Percentiles rank a stretch among this genome's conserved stretches.
Evolutionary conservation across 345 rosid genomes (phyloP).

Genomic region (Aquilaria yunnanensis): DNA sequence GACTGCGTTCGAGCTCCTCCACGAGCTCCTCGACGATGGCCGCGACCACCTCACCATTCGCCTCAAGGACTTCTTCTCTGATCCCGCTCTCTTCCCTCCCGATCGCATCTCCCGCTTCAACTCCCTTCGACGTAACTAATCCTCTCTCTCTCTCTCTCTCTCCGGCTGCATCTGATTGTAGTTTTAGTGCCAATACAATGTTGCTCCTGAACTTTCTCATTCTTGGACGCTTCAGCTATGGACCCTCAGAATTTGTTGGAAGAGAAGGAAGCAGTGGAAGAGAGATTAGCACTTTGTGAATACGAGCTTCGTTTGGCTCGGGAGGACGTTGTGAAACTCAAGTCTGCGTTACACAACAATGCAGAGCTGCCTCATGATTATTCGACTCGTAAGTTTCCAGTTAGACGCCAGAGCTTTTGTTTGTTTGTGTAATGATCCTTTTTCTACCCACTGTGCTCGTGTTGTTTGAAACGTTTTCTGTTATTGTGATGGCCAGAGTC

Average conservation of each 20-base stretch:
- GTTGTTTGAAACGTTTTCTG: constrained; percentile 4
- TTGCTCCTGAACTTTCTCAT: constrained; percentile 10
- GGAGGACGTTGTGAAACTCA: constrained; percentile 69
- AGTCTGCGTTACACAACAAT: constrained; percentile 59
- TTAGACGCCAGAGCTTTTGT: too few species aligned
- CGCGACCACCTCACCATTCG: constrained; percentile 85
- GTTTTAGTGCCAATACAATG: not conserved
- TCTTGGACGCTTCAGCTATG: constrained; percentile 44
- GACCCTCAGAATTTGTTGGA: constrained; percentile 83
- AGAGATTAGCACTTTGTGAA: constrained; percentile 67
- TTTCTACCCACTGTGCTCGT: not conserved
- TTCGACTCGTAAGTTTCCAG: constrained; percentile 32
- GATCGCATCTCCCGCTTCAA: constrained; percentile 87
- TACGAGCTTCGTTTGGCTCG: constrained; percentile 79
- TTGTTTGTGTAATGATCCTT: not conserved
- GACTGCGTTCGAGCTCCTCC: constrained; percentile 86
- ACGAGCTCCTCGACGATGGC: constrained; percentile 89
- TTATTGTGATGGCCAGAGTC: constrained; percentile 31
- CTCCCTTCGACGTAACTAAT: constrained; percentile 55
- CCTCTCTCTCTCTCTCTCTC: not conserved
- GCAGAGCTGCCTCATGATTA: constrained; percentile 31
- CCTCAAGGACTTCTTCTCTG: constrained; percentile 74
- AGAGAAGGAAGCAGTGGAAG: constrained; percentile 69
- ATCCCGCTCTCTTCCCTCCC: constrained; percentile 76
- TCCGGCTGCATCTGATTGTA: too few species aligned